A percentile compares a stretch with the other conserved stretches of the same genome.
phyloP scores from a whole-genome alignment of 169 alveolate genomes.

The Plasmodium blacklocki region DNA sequence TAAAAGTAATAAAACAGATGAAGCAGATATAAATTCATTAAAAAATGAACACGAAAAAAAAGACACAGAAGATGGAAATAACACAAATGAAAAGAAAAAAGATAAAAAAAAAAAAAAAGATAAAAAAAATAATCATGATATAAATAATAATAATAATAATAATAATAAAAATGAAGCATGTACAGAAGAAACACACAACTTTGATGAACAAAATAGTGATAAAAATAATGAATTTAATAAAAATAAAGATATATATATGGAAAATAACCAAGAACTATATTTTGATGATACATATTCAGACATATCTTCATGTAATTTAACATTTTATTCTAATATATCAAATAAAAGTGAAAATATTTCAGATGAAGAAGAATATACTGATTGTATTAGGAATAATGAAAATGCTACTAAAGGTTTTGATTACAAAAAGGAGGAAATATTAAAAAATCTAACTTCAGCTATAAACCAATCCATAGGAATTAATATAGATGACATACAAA shows the following conservation, averaged over 20 bases:
- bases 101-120: conserved; percentile 6
- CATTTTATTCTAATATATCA: conserved; percentile 54
- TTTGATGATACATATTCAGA: conserved; percentile 31
- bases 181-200: not conserved
- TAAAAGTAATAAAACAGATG: not conserved
- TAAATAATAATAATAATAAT: not conserved
- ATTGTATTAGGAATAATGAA: not conserved
- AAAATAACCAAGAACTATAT: conserved; percentile 6
- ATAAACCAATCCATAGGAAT: conserved; percentile 12
- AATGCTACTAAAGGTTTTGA: conserved; percentile 13
- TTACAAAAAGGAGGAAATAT: conserved; percentile 19
- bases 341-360: conserved; percentile 8
- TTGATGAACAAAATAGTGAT: not conserved
- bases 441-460: conserved; percentile 25
- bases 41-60: not conserved
- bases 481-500: not conserved
- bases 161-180: not conserved
- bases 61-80: not conserved
- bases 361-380: conserved; percentile 22
- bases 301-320: conserved; percentile 34
- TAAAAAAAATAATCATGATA: conserved; percentile 10
- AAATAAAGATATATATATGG: conserved; percentile 14
- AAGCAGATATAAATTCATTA: not conserved
- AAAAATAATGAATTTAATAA: not conserved
- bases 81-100: not conserved